Base-by-base conservation (phyloP, 1,284 basidiomycete species). In the Sporisorium exsertum region DNA sequence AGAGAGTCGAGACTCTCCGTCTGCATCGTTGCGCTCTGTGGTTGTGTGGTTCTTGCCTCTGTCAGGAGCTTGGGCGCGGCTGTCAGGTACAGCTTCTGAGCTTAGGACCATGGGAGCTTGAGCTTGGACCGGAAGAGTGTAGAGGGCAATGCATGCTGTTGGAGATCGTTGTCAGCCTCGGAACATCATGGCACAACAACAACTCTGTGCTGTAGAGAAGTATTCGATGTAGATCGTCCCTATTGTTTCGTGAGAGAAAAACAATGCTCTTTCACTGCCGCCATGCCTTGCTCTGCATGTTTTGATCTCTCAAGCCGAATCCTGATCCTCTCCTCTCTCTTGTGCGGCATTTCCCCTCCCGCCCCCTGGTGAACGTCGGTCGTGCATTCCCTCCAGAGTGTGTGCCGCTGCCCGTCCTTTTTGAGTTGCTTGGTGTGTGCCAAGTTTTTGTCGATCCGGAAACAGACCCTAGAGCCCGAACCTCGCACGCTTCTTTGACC, bases 401-500 rank as follows among this genome's bases (percentile, higher is more conserved):
- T n/a, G n/a, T n/a, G 13, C n/a, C 50, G 37, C 37, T 40, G 37
- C 15, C 12, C 12, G 15, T 40, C 13, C 20, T 18, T n/a, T n/a
- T n/a, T n/a, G n/a, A n/a, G n/a, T n/a, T n/a, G n/a, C n/a, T n/a
- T n/a, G n/a, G n/a, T n/a, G n/a, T n/a, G n/a, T n/a, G n/a, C 35
- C 5, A 22, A 15, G 16, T 18, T 26, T 53, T 42, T 45, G 57
- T 58, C 45, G 59, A 61, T 52, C 50, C 50, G 58, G 16, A 43
- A 45, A 40, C 43, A 42, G 26, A 54, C 47, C 63, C 35, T 49
- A 47, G n/a, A n/a, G n/a, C 33, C 6, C 33, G 20, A n/a, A 40
- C 22, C 27, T 45, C 35, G 13, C 35, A 35, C 13, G 40, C 43
- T 45, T 53, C 53, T 43, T 20, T 8, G 51, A 24, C 35, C 12